phyloP scores from a whole-genome alignment of 2,329 filamentous ascomycete genomes.

The Sporothrix brunneoviolacea region DNA sequence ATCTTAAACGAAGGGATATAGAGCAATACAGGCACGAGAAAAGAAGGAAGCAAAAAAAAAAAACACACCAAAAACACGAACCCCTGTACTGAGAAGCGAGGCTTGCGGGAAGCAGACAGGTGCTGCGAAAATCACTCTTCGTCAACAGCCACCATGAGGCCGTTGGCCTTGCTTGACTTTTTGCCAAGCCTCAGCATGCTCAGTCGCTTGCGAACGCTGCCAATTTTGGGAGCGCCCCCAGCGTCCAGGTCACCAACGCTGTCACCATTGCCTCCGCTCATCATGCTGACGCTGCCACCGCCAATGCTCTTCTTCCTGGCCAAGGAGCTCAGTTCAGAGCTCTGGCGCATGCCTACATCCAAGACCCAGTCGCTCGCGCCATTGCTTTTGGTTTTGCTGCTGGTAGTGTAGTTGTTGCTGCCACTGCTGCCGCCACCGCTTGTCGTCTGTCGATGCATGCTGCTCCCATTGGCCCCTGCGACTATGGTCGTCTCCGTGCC shows the following conservation, averaged over 20 bases:
- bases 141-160: conserved; percentile 47
- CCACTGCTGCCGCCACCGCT: conserved; percentile 9
- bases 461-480: background rate
- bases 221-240: conserved; percentile 40
- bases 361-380: conserved; percentile 26
- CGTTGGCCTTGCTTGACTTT: conserved; percentile 53
- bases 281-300: background rate
- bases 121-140: conserved; percentile 40
- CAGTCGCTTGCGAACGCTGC: conserved; percentile 68
- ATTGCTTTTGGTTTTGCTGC: conserved; percentile 10
- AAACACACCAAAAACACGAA: background rate
- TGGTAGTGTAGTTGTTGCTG: conserved; percentile 18
- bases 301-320: conserved; percentile 21
- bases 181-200: conserved; percentile 71
- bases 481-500: background rate
- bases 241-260: conserved; percentile 10
- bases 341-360: conserved; percentile 23
- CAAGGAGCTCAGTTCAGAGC: conserved; percentile 20
- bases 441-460: background rate
- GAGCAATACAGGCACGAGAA: background rate
- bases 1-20: background rate
- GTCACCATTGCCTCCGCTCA: background rate
- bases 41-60: background rate
- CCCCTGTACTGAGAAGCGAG: background rate
- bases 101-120: background rate